Conservation (phyloP, 768 basidiomycete genomes). For the Termitomyces sp. region DNA sequence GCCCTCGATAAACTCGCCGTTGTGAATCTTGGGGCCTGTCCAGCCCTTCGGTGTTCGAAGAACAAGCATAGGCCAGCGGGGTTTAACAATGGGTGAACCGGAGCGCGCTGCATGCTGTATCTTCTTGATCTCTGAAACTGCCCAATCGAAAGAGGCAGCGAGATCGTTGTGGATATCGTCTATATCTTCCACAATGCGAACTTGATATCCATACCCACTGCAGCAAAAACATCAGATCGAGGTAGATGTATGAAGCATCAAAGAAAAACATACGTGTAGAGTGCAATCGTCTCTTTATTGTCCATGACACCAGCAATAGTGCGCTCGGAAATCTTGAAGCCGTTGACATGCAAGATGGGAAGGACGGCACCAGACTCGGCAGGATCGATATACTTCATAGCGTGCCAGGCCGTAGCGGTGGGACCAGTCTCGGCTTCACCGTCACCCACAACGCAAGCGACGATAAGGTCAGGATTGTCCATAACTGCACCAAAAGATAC, state of each 20-base stretch:
- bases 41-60: conserved; percentile 84
- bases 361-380: conserved; percentile 85
- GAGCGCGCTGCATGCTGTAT: conserved; percentile 78
- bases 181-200: conserved; percentile 70
- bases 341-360: conserved; percentile 86
- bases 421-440: conserved; percentile 84
- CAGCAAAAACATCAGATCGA: background rate
- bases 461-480: conserved; percentile 85
- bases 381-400: conserved; percentile 87
- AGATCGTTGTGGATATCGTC: conserved; percentile 69
- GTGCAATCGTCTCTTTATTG: conserved; percentile 67
- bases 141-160: conserved; percentile 81
- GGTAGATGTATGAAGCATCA: background rate
- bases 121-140: conserved; percentile 59
- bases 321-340: conserved; percentile 87
- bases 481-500: conserved; percentile 87
- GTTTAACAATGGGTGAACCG: conserved; percentile 76
- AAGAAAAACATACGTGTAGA: conserved; percentile 60
- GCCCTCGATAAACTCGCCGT: conserved; percentile 73
- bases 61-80: conserved; percentile 87
- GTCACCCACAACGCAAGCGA: conserved; percentile 80
- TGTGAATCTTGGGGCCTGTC: conserved; percentile 59
- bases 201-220: conserved; percentile 86
- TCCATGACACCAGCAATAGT: conserved; percentile 92
- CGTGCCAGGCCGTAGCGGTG: conserved; percentile 80